Conservation (phyloP, 2,329 filamentous ascomycete genomes). For the Chrysoporthe cubensis region DNA sequence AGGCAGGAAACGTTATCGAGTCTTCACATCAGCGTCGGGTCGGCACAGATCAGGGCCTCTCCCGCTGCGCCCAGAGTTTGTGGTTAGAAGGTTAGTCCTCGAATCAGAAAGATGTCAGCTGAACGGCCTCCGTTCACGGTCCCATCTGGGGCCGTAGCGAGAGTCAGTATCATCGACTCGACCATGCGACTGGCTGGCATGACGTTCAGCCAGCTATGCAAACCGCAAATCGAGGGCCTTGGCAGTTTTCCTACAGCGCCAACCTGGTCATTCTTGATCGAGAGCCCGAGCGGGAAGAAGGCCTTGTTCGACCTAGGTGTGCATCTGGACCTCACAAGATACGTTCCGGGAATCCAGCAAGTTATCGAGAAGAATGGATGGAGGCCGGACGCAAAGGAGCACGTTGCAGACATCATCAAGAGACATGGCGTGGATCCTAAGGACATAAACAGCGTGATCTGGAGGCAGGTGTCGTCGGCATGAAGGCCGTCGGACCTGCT, state of each 20-base stretch:
- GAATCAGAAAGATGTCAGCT: conserved; percentile 1
- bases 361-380: conserved; percentile 12
- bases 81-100: no score
- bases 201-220: background rate
- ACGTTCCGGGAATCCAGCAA: conserved; percentile 11
- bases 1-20: background rate
- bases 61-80: background rate
- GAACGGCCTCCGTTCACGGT: conserved; percentile 12
- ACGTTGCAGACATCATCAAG: conserved; percentile 26
- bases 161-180: conserved; percentile 26
- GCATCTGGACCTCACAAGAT: conserved; percentile 17
- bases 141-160: conserved; percentile 15
- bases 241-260: conserved; percentile 1
- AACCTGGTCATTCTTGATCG: conserved; percentile 20
- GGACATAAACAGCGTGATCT: conserved; percentile 27
- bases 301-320: conserved; percentile 19
- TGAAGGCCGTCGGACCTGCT: background rate
- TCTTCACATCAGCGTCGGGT: background rate
- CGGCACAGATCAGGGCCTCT: background rate
- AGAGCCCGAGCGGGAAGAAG: conserved; percentile 18
- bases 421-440: conserved; percentile 20
- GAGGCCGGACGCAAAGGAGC: conserved; percentile 7
- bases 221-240: conserved; percentile 10
- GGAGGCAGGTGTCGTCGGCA: conserved; percentile 20
- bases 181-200: conserved; percentile 8